Evolutionary conservation across 2,329 filamentous ascomycete species (phyloP), one percentile per base, ranked within the genome.

Genomic region (Neophaeococcomyces mojaviensis): DNA sequence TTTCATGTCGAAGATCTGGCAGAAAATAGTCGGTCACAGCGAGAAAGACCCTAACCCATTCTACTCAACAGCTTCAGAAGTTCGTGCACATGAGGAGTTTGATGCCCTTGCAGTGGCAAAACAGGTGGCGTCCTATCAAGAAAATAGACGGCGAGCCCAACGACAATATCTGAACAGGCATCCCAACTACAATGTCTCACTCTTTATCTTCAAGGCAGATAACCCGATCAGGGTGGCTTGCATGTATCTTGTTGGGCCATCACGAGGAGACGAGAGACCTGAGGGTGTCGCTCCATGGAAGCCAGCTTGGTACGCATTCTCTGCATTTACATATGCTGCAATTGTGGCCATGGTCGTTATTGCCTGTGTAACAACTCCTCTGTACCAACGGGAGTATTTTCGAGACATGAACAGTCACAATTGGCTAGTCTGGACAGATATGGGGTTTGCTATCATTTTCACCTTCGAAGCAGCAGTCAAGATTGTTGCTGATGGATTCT

Each of bases 331-430:
- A 46, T 98, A 98, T 63, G 81, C 84, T 19, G 85, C 87, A 12
- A 96, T 98, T 52, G 86, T 97, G 34, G 86, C 88, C 41, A 98
- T 98, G 94, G 92, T 98, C n/a, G 68, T 96, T 36, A 76, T 98
- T 42, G 92, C 92, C 24, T 98, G 90, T 60, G 75, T 97, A 41
- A 95, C 89, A 1, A 98, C 92, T 1, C 92, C 92, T 0, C 71
- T 98, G 13, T 98, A 94, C 61, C 92, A 98, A 62, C 88, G 85
- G 61, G 76, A 88, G 55, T 94, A 96, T 60, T 90, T 89, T 57
- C 64, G 77, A 44, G 70, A 64, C 4, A 74, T 80, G 48, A 60
- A 65, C 1, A 69, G 78, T 37, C 74, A 73, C 48, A 92, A 90
- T 59, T 98, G 94, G 92, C 97, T 96, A 61, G 85, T 94, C 4